Evolutionary conservation across 495 filamentous ascomycete genomes (phyloP).

Genomic region (Penicillium steckii): DNA sequence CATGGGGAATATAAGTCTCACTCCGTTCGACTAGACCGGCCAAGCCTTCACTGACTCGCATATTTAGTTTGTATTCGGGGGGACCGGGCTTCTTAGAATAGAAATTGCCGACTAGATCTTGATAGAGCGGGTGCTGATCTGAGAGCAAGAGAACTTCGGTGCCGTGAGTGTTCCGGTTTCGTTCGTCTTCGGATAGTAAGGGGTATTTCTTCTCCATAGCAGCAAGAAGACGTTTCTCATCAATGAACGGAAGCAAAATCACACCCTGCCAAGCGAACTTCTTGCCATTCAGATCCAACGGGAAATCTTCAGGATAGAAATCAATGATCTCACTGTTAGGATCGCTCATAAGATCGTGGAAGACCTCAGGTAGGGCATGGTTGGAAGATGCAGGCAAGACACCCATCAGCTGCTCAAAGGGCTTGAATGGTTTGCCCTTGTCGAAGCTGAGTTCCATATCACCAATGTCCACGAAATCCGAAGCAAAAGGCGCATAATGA

Average conservation of each 20-base stretch:
- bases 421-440: slow-evolving; percentile 81
- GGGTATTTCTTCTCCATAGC: slow-evolving; percentile 85
- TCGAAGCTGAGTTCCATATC: slow-evolving; percentile 80
- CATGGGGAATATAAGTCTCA: slow-evolving; percentile 73
- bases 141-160: slow-evolving; percentile 81
- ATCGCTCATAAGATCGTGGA: slow-evolving; percentile 84
- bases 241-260: slow-evolving; percentile 90
- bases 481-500: slow-evolving; percentile 96
- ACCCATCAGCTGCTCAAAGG: slow-evolving; percentile 98
- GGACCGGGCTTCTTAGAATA: slow-evolving; percentile 83
- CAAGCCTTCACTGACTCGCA: slow-evolving; percentile 71
- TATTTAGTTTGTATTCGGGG: slow-evolving; percentile 65
- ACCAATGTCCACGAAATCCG: slow-evolving; percentile 84
- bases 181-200: slow-evolving; percentile 74
- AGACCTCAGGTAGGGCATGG: slow-evolving; percentile 83
- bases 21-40: slow-evolving; percentile 80
- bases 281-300: slow-evolving; percentile 92
- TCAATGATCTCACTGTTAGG: slow-evolving; percentile 89
- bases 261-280: slow-evolving; percentile 99
- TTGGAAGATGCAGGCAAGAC: slow-evolving; percentile 91
- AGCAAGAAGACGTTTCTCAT: slow-evolving; percentile 79
- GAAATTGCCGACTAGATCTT: slow-evolving; percentile 75
- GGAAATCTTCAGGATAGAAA: slow-evolving; percentile 95
- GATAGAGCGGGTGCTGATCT: slow-evolving; percentile 75
- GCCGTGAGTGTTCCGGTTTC: slow-evolving; percentile 74